Percentiles rank a stretch among this genome's conserved stretches.
Evolutionary conservation across 441 rosid species (phyloP).

Genomic region (Erodium moschatum): DNA sequence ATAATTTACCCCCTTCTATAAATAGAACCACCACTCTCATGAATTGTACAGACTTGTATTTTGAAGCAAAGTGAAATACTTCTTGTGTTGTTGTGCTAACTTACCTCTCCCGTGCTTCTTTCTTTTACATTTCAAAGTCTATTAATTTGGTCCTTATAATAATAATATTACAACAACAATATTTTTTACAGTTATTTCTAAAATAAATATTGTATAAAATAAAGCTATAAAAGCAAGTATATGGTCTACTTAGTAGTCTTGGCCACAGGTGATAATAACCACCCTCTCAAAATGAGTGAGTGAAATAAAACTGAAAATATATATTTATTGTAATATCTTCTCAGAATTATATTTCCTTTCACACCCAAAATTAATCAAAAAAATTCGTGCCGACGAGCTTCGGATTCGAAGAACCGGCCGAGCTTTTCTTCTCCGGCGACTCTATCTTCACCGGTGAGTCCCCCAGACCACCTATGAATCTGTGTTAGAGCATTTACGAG

Average conservation of each 20-base stretch:
- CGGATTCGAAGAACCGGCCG: background rate
- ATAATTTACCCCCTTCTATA: too few relatives aligned
- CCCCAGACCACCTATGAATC: background rate
- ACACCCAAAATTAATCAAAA: background rate
- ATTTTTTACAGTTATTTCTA: too few relatives aligned
- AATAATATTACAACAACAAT: too few relatives aligned
- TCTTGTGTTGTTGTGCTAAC: too few relatives aligned
- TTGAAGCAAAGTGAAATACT: too few relatives aligned
- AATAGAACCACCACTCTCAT: too few relatives aligned
- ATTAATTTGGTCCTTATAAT: too few relatives aligned
- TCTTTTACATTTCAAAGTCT: too few relatives aligned
- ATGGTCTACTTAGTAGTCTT: background rate
- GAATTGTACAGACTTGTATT: too few relatives aligned
- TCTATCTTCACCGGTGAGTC: background rate
- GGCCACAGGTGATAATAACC: background rate
- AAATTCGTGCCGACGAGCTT: background rate
- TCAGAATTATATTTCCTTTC: background rate
- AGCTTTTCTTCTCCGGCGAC: background rate
- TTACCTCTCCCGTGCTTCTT: too few relatives aligned
- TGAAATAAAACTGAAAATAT: background rate
- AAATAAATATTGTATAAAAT: too few relatives aligned
- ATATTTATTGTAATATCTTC: background rate
- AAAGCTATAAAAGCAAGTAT: background rate
- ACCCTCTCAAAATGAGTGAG: constrained; percentile 1
- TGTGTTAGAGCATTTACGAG: background rate